Percentiles rank a stretch among this genome's conserved stretches.
Conservation (phyloP, 495 filamentous ascomycete genomes). For the Penicillium ochrochloron region DNA sequence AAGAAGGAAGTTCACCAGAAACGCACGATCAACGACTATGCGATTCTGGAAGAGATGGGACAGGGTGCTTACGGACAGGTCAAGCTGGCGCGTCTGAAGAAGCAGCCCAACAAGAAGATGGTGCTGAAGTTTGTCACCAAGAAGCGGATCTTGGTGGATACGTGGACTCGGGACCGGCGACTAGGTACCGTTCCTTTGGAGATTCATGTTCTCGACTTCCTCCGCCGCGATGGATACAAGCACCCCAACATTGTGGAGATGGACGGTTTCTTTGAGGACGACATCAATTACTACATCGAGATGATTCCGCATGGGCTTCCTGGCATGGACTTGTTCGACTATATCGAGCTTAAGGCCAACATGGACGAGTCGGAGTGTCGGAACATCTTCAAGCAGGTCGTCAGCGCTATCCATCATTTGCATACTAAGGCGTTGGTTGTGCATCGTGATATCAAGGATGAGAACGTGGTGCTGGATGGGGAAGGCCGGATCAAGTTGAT, state of each 20-base stretch:
- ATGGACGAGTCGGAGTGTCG: conserved; percentile 95
- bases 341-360: conserved; percentile 93
- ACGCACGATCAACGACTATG: conserved; percentile 87
- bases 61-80: conserved; percentile 98
- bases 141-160: conserved; percentile 94
- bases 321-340: conserved; percentile 99
- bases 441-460: conserved; percentile 98
- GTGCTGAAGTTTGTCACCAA: conserved; percentile 99
- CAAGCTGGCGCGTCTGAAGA: conserved; percentile 90
- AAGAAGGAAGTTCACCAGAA: conserved; percentile 53
- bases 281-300: conserved; percentile 98
- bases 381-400: conserved; percentile 94
- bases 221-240: conserved; percentile 80
- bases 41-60: conserved; percentile 96
- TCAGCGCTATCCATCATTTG: conserved; percentile 84
- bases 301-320: conserved; percentile 96
- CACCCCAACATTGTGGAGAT: conserved; percentile 99
- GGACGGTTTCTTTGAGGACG: conserved; percentile 98
- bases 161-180: conserved; percentile 92
- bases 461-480: conserved; percentile 94
- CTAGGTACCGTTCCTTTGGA: conserved; percentile 97
- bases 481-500: conserved; percentile 97
- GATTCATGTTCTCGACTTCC: conserved; percentile 95
- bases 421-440: conserved; percentile 92
- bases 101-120: conserved; percentile 73